phyloP scores from a whole-genome alignment of 2,329 filamentous ascomycete genomes.

The Alternaria infectoria region DNA sequence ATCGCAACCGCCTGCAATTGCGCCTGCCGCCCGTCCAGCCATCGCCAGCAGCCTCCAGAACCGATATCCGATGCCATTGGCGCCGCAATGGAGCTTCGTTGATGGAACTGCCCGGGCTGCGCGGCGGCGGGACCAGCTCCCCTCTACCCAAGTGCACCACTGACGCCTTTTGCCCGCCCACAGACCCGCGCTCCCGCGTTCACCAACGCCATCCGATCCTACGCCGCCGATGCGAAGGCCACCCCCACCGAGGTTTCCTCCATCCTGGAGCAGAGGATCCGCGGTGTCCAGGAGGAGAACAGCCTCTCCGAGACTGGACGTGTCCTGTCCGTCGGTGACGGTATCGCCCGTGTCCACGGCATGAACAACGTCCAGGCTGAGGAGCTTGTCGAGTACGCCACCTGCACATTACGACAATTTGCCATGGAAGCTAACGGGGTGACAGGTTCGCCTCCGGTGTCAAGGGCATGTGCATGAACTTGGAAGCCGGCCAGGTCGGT shows the following conservation, averaged over 20 bases:
- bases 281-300: slow-evolving; percentile 96
- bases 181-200: slow-evolving; percentile 86
- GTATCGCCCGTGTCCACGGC: slow-evolving; percentile 99
- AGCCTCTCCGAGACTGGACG: slow-evolving; percentile 97
- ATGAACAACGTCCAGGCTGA: slow-evolving; percentile 99
- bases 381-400: slow-evolving; percentile 97
- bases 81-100: slow-evolving; percentile 45
- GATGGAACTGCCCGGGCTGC: slow-evolving; percentile 48
- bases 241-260: slow-evolving; percentile 97
- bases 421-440: slow-evolving; percentile 34
- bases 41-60: slow-evolving; percentile 45
- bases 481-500: slow-evolving; percentile 99
- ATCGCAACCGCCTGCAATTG: slow-evolving; percentile 51
- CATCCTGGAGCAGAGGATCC: slow-evolving; percentile 98
- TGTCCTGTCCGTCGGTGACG: slow-evolving; percentile 99
- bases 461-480: slow-evolving; percentile 99
- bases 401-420: slow-evolving; percentile 11
- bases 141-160: slow-evolving; percentile 46
- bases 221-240: slow-evolving; percentile 93
- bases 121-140: slow-evolving; percentile 46
- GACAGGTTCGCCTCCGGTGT: slow-evolving; percentile 96
- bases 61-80: slow-evolving; percentile 41
- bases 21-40: slow-evolving; percentile 48
- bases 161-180: slow-evolving; percentile 56
- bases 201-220: slow-evolving; percentile 79